Percentiles rank a stretch among this genome's conserved stretches.
Evolutionary conservation across 495 filamentous ascomycete genomes (phyloP).

Genomic region (Penicillium pulvis): DNA sequence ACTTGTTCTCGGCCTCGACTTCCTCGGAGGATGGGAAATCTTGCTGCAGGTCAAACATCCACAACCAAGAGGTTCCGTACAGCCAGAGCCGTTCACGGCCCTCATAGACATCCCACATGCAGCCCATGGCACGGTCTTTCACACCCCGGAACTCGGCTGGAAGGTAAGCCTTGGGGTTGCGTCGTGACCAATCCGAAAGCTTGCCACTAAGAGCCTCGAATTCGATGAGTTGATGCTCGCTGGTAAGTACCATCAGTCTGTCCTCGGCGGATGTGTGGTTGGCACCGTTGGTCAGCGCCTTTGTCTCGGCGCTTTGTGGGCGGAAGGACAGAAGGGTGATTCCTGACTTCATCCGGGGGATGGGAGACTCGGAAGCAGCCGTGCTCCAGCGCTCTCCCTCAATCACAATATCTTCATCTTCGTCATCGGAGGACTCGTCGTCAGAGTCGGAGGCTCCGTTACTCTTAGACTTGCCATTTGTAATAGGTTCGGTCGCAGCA

Average conservation of each 20-base stretch:
- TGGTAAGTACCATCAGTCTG: conserved; percentile 73
- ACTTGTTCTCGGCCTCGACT: conserved; percentile 26
- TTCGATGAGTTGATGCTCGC: conserved; percentile 71
- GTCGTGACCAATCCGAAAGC: conserved; percentile 80
- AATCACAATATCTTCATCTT: conserved; percentile 41
- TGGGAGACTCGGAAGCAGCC: conserved; percentile 65
- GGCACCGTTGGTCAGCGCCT: conserved; percentile 43
- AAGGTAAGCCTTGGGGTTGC: conserved; percentile 73
- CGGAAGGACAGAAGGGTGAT: conserved; percentile 77
- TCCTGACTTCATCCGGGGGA: conserved; percentile 75
- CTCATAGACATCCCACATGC: conserved; percentile 74
- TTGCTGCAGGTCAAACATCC: conserved; percentile 84
- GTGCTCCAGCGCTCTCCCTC: conserved; percentile 64
- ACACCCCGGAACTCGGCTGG: conserved; percentile 70
- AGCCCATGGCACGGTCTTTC: conserved; percentile 77
- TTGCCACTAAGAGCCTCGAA: conserved; percentile 74
- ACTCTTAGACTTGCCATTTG: conserved; percentile 32
- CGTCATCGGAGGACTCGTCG: conserved; percentile 56
- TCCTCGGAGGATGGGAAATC: conserved; percentile 59
- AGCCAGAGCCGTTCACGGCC: conserved; percentile 73
- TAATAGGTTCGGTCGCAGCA: conserved; percentile 45
- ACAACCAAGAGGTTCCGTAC: conserved; percentile 82
- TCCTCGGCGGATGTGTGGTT: conserved; percentile 44
- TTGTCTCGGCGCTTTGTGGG: conserved; percentile 35
- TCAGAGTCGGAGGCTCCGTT: conserved; percentile 42